Base-by-base conservation (phyloP, 768 basidiomycete species). In the Amanita polypyramis region DNA sequence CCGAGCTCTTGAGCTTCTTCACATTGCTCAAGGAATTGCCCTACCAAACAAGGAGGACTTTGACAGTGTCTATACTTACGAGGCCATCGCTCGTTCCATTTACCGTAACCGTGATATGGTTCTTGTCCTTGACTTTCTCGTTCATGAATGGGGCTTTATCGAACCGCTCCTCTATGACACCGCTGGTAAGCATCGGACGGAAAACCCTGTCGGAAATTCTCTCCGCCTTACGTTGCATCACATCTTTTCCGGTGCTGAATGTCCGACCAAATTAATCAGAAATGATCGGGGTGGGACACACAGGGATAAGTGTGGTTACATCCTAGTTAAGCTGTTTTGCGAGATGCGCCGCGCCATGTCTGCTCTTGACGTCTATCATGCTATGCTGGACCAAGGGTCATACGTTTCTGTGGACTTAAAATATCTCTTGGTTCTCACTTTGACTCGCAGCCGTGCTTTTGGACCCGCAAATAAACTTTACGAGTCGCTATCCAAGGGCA, bases 391-490 rank as follows among this genome's bases (percentile, higher is more conserved):
- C 27, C 70, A 70, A 37, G 44, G 54, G 5, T 42, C 78, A 11
- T 40, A 53, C 12, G 49, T 72, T 6, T 51, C 61, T 1, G 42
- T 52, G 30, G 37, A 53, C 38, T 52, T 66, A 19, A 65, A 65
- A 33, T 57, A 70, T 25, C 48, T 50, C 17, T 45, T 79, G 42
- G 63, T 74, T 21, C 67, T 70, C 45, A 60, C 66, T 7, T 69
- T 82, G 11, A 72, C 69, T 11, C 64, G 63, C 34, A 60, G 58
- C 10, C 55, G 67, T 47, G 34, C 59, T 14, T 70, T 71, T 51
- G 58, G 60, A 35, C 57, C 63, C 1, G 81, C 80, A 9, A 71
- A 72, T 45, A 57, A 60, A 21, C 55, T 77, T 19, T 79, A 69
- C 54, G 30, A 60, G 15, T 53, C 63, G 5, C 44, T 76, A 29